Conservation (phyloP, 805 yeast species). For the Candida mattraensis region DNA sequence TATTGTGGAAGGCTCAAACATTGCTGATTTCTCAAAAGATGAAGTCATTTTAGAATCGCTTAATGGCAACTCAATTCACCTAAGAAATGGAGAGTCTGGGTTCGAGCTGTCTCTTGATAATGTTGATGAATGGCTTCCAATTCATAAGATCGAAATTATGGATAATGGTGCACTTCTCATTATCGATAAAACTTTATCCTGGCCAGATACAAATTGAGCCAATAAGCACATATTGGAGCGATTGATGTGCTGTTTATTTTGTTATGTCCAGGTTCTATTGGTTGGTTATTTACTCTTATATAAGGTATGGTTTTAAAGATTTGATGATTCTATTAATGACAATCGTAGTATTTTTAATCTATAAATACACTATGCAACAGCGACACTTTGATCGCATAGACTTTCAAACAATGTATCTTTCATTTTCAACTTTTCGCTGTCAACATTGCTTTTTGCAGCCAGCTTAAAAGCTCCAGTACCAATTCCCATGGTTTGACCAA, state of each 20-base stretch:
- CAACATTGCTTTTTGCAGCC: constrained; percentile 55
- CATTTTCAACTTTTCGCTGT: constrained; percentile 34
- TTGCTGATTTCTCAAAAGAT: constrained; percentile 20
- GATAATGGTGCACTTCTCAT: constrained; percentile 48
- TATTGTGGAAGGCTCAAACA: constrained; percentile 39
- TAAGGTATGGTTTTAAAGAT: constrained; percentile 1
- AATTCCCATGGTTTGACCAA: constrained; percentile 96
- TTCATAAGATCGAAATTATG: constrained; percentile 36
- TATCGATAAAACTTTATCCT: constrained; percentile 36
- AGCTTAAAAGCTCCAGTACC: constrained; percentile 97
- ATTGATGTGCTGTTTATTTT: not conserved
- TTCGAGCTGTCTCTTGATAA: constrained; percentile 35
- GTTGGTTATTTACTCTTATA: constrained; percentile 3
- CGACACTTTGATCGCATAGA: constrained; percentile 29
- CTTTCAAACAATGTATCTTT: constrained; percentile 50
- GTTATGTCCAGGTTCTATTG: constrained; percentile 1
- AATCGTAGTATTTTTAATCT: not conserved
- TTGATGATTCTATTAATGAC: not conserved
- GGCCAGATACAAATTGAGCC: constrained; percentile 32
- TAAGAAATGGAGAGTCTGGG: constrained; percentile 38
- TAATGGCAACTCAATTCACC: constrained; percentile 36
- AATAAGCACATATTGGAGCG: not conserved
- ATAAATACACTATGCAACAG: constrained; percentile 3
- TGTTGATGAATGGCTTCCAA: constrained; percentile 36
- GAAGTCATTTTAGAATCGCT: constrained; percentile 32